phyloP scores from a whole-genome alignment of 208 protist species.

The Trypanosomatidae sp. region DNA sequence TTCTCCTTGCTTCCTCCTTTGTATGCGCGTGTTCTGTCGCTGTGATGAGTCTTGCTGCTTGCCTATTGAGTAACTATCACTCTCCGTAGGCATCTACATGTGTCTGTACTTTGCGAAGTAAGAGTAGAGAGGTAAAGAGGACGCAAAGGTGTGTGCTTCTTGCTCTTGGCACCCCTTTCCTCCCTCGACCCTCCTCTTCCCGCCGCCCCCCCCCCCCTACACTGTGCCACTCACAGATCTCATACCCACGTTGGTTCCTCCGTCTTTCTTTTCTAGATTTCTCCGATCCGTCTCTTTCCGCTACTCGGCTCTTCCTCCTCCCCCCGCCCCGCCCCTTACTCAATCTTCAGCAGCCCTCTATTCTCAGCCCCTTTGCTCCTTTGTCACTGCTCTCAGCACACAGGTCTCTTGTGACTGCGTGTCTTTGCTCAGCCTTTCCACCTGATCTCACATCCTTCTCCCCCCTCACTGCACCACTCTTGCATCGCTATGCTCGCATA shows the following conservation, averaged over 20 bases:
- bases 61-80: neutral
- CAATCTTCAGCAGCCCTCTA: neutral
- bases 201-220: neutral
- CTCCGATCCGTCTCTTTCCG: neutral
- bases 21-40: neutral
- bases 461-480: neutral
- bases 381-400: neutral
- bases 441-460: neutral
- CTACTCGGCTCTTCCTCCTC: neutral
- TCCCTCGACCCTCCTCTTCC: neutral
- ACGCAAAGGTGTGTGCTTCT: neutral
- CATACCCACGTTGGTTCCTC: neutral
- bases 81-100: neutral
- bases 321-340: neutral
- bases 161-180: neutral
- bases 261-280: neutral
- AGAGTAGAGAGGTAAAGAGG: neutral
- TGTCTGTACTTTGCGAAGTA: neutral
- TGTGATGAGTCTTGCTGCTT: neutral
- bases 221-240: neutral
- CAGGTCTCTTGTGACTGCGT: neutral
- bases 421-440: neutral
- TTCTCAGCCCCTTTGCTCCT: neutral
- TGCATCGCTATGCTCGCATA: neutral
- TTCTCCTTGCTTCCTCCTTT: neutral